These are phyloP conservation scores for Cicer chorassanicum DNA, from an alignment of 306 rosid genomes.

Conservation along the genomic window DNA sequence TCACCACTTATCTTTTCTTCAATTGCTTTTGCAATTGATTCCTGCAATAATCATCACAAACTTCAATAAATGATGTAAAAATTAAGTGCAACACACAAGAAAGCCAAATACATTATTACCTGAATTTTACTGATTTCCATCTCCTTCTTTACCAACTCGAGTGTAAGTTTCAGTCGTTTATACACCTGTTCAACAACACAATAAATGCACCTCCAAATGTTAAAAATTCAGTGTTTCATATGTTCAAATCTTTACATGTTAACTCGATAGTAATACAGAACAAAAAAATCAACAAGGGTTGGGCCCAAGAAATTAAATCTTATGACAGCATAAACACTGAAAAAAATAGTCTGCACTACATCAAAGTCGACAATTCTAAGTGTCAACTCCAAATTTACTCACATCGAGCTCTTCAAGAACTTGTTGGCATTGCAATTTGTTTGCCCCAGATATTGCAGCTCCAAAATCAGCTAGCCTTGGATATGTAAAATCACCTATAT, in stretches of 20 bases:
- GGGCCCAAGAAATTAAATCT: conserved; percentile 34
- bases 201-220: conserved; percentile 33
- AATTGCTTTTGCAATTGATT: conserved; percentile 97
- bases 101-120: conserved; percentile 54
- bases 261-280: background rate
- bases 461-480: conserved; percentile 99
- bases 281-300: background rate
- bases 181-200: conserved; percentile 66
- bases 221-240: conserved; percentile 26
- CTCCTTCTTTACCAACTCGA: conserved; percentile 97
- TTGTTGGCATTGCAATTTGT: conserved; percentile 91
- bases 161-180: conserved; percentile 85
- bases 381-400: conserved; percentile 50
- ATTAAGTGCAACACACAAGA: conserved; percentile 12
- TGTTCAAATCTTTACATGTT: conserved; percentile 24
- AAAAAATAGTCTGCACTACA: conserved; percentile 18
- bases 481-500: conserved; percentile 94
- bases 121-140: conserved; percentile 98
- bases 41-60: conserved; percentile 56
- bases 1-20: conserved; percentile 99
- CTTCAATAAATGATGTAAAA: conserved; percentile 38
- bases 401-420: conserved; percentile 99
- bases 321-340: background rate
- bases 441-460: conserved; percentile 99
- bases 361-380: conserved; percentile 20